phyloP scores from a whole-genome alignment of 1,139 yeast genomes.

The Pichia sp. region DNA sequence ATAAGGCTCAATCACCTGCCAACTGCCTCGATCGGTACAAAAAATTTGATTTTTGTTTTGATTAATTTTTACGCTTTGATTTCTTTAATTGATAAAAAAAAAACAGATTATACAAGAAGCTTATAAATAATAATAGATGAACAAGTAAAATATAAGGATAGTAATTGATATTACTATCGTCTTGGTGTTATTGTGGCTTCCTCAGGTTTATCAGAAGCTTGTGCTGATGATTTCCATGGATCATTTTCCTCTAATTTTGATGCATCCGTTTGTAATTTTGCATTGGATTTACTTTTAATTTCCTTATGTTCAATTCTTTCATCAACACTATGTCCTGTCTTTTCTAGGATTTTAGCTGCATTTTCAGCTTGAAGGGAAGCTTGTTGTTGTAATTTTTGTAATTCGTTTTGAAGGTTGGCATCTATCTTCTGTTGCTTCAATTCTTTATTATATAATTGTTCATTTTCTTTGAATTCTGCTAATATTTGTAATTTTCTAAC shows the following conservation, averaged over 20 bases:
- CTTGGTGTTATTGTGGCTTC: slow-evolving; percentile 1
- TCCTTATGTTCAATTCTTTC: not conserved
- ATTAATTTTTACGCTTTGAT: too few species aligned
- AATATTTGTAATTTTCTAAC: slow-evolving; percentile 48
- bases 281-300: slow-evolving; percentile 2
- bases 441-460: slow-evolving; percentile 27
- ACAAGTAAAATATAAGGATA: too few species aligned
- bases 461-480: slow-evolving; percentile 57
- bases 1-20: too few species aligned
- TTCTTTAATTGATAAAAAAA: too few species aligned
- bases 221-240: slow-evolving; percentile 6
- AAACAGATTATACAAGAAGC: too few species aligned
- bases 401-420: slow-evolving; percentile 21
- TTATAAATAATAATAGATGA: too few species aligned
- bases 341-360: slow-evolving; percentile 7
- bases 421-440: slow-evolving; percentile 15
- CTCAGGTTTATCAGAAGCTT: slow-evolving; percentile 4
- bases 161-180: not conserved
- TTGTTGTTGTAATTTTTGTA: slow-evolving; percentile 18
- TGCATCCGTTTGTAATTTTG: slow-evolving; percentile 7
- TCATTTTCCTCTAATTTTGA: slow-evolving; percentile 1
- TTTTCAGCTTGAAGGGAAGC: slow-evolving; percentile 4
- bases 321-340: slow-evolving; percentile 3
- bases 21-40: too few species aligned
- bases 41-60: too few species aligned